Evolutionary conservation across 371 early-diverging fungal genomes (phyloP).

Genomic region (Neoconidiobolus thromboides): DNA sequence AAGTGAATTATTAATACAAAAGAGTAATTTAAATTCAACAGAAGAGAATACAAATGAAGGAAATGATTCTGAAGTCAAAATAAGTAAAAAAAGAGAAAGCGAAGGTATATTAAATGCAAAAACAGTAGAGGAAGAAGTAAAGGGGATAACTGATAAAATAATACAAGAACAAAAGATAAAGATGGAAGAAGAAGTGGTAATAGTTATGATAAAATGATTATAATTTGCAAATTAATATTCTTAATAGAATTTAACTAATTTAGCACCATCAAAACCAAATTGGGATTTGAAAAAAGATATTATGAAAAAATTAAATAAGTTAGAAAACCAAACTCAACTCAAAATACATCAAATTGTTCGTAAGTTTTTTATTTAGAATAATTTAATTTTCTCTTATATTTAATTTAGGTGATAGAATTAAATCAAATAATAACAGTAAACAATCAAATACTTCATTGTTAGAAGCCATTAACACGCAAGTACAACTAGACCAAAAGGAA

Average conservation of each 20-base stretch:
- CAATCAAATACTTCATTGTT: too few relatives aligned
- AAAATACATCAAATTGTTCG: constrained; percentile 63
- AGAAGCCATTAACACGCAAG: too few relatives aligned
- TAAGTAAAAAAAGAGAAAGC: neutral
- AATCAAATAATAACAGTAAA: too few relatives aligned
- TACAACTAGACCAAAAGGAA: too few relatives aligned
- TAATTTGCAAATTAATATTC: neutral
- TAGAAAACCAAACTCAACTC: constrained; percentile 48
- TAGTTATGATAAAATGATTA: constrained; percentile 1
- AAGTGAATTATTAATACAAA: constrained; percentile 18
- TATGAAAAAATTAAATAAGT: constrained; percentile 43
- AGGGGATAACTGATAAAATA: constrained; percentile 30
- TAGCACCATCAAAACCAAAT: constrained; percentile 71
- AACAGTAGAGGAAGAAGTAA: constrained; percentile 35
- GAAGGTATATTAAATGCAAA: constrained; percentile 22
- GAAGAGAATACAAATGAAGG: too few relatives aligned
- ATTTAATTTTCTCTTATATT: too few relatives aligned
- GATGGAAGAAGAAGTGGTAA: constrained; percentile 46
- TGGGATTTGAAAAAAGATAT: constrained; percentile 80
- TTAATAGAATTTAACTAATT: constrained; percentile 44
- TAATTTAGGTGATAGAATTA: too few relatives aligned
- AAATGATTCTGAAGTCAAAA: neutral
- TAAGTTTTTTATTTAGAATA: neutral
- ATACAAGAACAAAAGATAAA: constrained; percentile 35
- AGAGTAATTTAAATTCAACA: neutral